Evolutionary conservation across 2,329 filamentous ascomycete genomes (phyloP), one percentile per base, ranked within the genome.

Genomic region (Paracoccidioides lutzii): DNA sequence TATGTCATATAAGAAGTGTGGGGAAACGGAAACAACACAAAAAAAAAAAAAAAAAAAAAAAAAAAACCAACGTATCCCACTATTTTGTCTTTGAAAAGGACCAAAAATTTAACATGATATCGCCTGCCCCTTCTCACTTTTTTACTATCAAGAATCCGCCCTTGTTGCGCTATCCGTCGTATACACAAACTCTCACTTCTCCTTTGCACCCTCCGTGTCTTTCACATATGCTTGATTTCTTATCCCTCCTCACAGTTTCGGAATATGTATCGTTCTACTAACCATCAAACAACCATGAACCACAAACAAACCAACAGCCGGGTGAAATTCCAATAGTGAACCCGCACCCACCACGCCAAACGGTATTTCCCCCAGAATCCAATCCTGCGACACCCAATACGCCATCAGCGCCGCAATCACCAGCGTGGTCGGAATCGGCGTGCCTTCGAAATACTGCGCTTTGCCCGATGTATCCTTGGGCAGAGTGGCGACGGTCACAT

Each of bases 401-500:
- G 85, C 88, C 88, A 97, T 95, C 57, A 95, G 65, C 12, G 78
- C 82, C 59, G 88, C 89, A 62, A 95, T 83, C 1, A 79, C 84
- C 30, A 97, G 76, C 30, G 87, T 90, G 3, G 90, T 97, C 1
- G 93, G 93, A 65, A 97, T 96, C 0, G 93, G 93, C 0, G 91
- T 95, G 64, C 93, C 93, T 74, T 98, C 93, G 64, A 98, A 98
- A 75, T 95, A 98, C 67, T 87, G 81, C 58, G 87, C 89, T 76
- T 98, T 98, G 63, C 93, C 93, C 0, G 81, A 82, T 51, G 83
- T 85, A 69, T 98, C 93, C 74, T 97, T 96, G 59, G 93, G 93
- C 10, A 98, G 81, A 63, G 85, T 83, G 40, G 84, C 80, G 41
- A 93, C 90, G 9, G 93, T 97, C 53, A 98, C 93, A 71, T 98